Percentiles rank a stretch among this genome's conserved stretches.
Evolutionary conservation across 345 rosid genomes (phyloP).

Genomic region (Ricinus communis): DNA sequence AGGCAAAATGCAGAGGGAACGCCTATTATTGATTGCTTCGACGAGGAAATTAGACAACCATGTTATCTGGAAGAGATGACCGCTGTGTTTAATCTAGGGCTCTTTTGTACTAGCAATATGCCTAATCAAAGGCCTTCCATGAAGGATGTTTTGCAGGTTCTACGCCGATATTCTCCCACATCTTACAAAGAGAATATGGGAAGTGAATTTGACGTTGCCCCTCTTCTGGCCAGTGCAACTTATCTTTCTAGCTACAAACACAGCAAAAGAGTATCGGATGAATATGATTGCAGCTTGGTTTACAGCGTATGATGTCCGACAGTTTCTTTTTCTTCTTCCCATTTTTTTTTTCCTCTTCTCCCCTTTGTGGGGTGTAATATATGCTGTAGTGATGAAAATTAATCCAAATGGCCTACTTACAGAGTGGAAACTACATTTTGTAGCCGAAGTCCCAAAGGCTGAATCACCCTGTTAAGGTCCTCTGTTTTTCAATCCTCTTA

Average conservation of each 20-base stretch:
- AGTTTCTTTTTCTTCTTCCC: not conserved
- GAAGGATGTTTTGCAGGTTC: constrained; percentile 71
- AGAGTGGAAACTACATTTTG: too few species aligned
- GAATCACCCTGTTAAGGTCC: too few species aligned
- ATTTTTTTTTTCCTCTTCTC: too few species aligned
- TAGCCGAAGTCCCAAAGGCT: too few species aligned
- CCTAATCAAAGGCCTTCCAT: constrained; percentile 71
- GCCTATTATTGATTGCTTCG: constrained; percentile 48
- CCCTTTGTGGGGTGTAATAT: too few species aligned
- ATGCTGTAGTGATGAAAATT: not conserved
- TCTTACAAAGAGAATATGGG: constrained; percentile 21
- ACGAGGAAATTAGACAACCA: constrained; percentile 51
- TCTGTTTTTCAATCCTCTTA: too few species aligned
- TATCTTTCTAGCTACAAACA: constrained; percentile 32
- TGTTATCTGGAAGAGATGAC: constrained; percentile 53
- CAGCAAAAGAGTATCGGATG: constrained; percentile 17
- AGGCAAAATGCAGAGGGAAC: constrained; percentile 49
- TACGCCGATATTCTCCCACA: constrained; percentile 38
- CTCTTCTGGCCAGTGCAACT: constrained; percentile 40
- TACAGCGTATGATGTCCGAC: constrained; percentile 14
- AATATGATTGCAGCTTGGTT: constrained; percentile 16
- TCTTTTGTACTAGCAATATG: constrained; percentile 54
- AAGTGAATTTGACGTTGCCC: constrained; percentile 37
- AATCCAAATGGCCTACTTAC: too few species aligned
- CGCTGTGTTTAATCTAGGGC: constrained; percentile 63